phyloP scores from a whole-genome alignment of 169 alveolate genomes.

The Cryptosporidium ubiquitum region DNA sequence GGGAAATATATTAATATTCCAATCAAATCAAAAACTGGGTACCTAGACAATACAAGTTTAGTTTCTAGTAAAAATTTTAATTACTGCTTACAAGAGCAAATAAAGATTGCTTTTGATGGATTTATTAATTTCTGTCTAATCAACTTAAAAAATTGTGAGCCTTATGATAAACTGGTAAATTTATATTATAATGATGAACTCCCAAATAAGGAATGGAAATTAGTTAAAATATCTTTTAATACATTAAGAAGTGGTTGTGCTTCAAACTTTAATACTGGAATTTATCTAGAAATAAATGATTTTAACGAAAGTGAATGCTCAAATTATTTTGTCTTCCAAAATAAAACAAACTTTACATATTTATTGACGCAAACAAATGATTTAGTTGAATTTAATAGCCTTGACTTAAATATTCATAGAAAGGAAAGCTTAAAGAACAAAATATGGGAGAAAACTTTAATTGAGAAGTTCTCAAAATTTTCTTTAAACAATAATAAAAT shows the following conservation, averaged over 20 bases:
- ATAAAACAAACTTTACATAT: constrained; percentile 14
- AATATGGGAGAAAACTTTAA: constrained; percentile 24
- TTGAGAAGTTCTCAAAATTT: neutral
- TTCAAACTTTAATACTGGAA: neutral
- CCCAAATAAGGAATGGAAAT: neutral
- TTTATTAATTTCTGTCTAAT: constrained; percentile 6
- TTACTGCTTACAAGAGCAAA: neutral
- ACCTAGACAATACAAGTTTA: neutral
- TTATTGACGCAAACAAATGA: constrained; percentile 3
- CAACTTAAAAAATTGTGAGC: neutral
- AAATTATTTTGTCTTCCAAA: constrained; percentile 3
- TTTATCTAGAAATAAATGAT: neutral
- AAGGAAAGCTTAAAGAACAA: neutral
- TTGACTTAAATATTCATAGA: neutral
- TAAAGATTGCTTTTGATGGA: neutral
- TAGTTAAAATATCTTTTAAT: constrained; percentile 10
- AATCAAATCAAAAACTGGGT: constrained; percentile 1
- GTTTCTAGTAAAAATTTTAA: neutral
- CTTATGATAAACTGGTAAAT: neutral
- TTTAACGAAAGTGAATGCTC: neutral
- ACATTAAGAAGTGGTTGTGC: neutral
- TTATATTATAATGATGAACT: neutral
- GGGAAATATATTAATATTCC: neutral
- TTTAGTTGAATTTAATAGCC: neutral
- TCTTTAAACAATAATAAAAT: neutral